Percentiles rank a stretch among this genome's conserved stretches.
Conservation (phyloP, 495 filamentous ascomycete species). For the Niebla homalea region DNA sequence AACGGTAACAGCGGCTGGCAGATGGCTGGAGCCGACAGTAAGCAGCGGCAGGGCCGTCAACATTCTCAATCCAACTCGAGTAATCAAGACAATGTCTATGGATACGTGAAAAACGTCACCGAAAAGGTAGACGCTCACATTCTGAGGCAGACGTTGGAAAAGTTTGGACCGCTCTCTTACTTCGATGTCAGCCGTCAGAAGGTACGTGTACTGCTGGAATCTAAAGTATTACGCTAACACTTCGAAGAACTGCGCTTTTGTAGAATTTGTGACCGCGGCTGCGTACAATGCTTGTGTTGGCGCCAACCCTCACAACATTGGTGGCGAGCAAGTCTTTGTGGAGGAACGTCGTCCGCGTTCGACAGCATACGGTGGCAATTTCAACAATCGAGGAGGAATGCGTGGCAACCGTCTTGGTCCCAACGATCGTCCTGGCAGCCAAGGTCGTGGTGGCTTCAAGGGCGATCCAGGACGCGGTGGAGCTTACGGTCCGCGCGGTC, state of each 20-base stretch:
- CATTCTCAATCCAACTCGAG: constrained; percentile 32
- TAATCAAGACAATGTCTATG: constrained; percentile 54
- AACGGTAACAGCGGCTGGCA: constrained; percentile 55
- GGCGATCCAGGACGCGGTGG: constrained; percentile 48
- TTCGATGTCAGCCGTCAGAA: constrained; percentile 83
- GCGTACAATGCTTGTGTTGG: constrained; percentile 69
- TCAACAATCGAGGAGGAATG: constrained; percentile 43
- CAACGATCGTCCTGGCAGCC: constrained; percentile 45
- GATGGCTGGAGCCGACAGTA: constrained; percentile 61
- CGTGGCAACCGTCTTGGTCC: constrained; percentile 58
- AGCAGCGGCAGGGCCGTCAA: constrained; percentile 63
- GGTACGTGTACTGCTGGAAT: constrained; percentile 39
- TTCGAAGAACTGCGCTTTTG: constrained; percentile 81
- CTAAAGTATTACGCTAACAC: not conserved
- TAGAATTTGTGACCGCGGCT: constrained; percentile 71
- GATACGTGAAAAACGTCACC: constrained; percentile 87
- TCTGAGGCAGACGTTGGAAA: constrained; percentile 48
- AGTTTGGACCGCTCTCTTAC: constrained; percentile 68
- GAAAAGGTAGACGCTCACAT: constrained; percentile 63
- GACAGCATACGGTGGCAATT: constrained; percentile 46
- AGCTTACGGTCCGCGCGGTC: constrained; percentile 35
- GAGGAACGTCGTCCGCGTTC: constrained; percentile 78
- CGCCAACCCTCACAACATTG: constrained; percentile 76
- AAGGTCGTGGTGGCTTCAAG: constrained; percentile 54
- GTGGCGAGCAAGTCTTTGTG: constrained; percentile 65